These are phyloP conservation scores for Diplotaxis tenuifolia DNA, from an alignment of 345 rosid genomes.

Conservation along the genomic window DNA sequence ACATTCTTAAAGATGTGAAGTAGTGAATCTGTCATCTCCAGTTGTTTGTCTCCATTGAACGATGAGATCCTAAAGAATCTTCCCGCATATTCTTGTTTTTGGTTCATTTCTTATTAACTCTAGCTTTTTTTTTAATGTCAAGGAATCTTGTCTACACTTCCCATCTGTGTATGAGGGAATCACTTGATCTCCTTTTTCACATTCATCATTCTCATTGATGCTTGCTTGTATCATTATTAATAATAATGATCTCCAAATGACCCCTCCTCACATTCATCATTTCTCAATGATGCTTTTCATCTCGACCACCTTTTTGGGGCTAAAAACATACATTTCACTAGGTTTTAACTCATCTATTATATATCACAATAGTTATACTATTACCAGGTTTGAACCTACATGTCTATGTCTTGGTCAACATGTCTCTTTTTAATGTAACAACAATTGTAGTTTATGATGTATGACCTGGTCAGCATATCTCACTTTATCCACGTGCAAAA, in stretches of 20 bases:
- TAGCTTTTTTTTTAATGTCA: not conserved
- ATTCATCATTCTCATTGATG: not conserved
- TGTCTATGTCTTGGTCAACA: not conserved
- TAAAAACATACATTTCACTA: not conserved
- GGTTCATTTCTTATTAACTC: not conserved
- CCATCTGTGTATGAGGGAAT: not conserved
- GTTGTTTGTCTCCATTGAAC: slow-evolving; percentile 12
- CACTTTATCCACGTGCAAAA: not conserved
- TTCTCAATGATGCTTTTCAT: not conserved
- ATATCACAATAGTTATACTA: not conserved
- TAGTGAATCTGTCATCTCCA: slow-evolving; percentile 20
- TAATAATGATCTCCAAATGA: not conserved
- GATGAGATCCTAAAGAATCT: slow-evolving; percentile 32
- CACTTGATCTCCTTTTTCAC: slow-evolving; percentile 3
- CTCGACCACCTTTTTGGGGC: not conserved
- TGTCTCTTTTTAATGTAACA: not conserved
- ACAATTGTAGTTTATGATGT: not conserved
- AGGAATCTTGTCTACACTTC: slow-evolving; percentile 12
- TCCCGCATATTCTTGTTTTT: slow-evolving; percentile 17
- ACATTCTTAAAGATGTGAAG: slow-evolving; percentile 11
- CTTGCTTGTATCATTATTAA: not conserved
- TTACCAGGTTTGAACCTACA: not conserved
- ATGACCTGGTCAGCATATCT: not conserved
- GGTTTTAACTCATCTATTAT: not conserved
- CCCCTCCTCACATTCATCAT: not conserved